Base-by-base conservation (phyloP, 2,329 filamentous ascomycete species). In the Fusarium napiforme region DNA sequence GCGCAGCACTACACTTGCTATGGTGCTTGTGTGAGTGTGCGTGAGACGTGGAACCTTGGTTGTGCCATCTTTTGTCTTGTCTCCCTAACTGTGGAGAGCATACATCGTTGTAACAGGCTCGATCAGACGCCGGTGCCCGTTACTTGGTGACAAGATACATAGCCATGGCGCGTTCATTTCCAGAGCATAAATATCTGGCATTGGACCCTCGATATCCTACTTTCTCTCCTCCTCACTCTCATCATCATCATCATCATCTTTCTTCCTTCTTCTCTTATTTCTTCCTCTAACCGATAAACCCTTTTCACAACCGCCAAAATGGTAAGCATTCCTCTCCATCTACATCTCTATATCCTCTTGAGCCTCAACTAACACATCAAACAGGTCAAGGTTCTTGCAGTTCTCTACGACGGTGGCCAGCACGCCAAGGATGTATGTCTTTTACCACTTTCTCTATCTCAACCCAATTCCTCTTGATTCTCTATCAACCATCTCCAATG, bases 381-480 rank as follows among this genome's bases (percentile, higher is more conserved):
- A 81, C 78, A 98, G 95, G 95, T 95, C 87, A 98, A 98, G 88
- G 93, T 98, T 86, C 92, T 98, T 82, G 88, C 95, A 82, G 93
- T 97, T 79, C 90, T 97, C 78, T 98, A 98, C 88, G 95, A 98
- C 85, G 95, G 95, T 83, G 89, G 91, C 82, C 87, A 94, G 87
- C 94, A 97, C 87, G 95, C 95, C 86, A 87, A 93, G 85, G 89
- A 98, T 81, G 94, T 97, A 83, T 83, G 86, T 81, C 30, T 45
- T 69, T 69, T 58, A 39, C 58, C 37, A 19, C 42, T 64, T 55
- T 36, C 60, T 43, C 42, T 59, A 19, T 40, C 40, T 6, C 34
- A 59, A 28, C 32, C 57, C 40, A 43, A 19, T 52, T 50, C 26
- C 23, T 62, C 47, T 64, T 30, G 39, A 58, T 21, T 57, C 26